These are phyloP conservation scores for Purpureocillium takamizusanense DNA, from an alignment of 2,329 filamentous ascomycete genomes.

Conservation along the genomic window DNA sequence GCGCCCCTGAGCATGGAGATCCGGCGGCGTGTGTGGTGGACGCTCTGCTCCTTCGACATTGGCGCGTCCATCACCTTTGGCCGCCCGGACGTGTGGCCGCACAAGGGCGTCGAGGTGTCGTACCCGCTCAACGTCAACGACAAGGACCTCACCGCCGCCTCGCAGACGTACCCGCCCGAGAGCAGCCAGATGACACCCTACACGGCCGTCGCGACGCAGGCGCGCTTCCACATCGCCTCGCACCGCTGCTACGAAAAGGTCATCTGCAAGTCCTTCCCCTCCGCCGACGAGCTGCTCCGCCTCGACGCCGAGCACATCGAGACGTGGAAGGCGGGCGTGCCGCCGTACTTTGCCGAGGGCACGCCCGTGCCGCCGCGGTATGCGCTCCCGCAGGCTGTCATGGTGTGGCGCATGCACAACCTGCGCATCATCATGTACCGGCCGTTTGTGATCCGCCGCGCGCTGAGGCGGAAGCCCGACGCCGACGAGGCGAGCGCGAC, in stretches of 20 bases:
- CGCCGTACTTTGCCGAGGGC: constrained; percentile 24
- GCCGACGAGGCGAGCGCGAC: constrained; percentile 9
- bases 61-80: constrained; percentile 39
- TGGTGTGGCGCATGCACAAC: constrained; percentile 34
- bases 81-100: constrained; percentile 30
- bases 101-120: constrained; percentile 30
- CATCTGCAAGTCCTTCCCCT: constrained; percentile 33
- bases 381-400: constrained; percentile 28
- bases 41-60: constrained; percentile 33
- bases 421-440: constrained; percentile 38
- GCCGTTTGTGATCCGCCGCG: constrained; percentile 32
- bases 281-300: constrained; percentile 27
- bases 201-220: constrained; percentile 32
- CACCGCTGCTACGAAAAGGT: constrained; percentile 34
- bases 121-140: constrained; percentile 35
- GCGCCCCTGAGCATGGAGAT: constrained; percentile 24
- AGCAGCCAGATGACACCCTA: constrained; percentile 32
- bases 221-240: constrained; percentile 33
- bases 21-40: constrained; percentile 27
- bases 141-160: constrained; percentile 24
- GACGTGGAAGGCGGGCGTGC: constrained; percentile 25
- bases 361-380: constrained; percentile 23
- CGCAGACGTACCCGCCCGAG: constrained; percentile 20
- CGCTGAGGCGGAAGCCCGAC: constrained; percentile 12
- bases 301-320: constrained; percentile 29